Evolutionary conservation across 2,329 filamentous ascomycete genomes (phyloP).

Genomic region (Huntiella omanensis): DNA sequence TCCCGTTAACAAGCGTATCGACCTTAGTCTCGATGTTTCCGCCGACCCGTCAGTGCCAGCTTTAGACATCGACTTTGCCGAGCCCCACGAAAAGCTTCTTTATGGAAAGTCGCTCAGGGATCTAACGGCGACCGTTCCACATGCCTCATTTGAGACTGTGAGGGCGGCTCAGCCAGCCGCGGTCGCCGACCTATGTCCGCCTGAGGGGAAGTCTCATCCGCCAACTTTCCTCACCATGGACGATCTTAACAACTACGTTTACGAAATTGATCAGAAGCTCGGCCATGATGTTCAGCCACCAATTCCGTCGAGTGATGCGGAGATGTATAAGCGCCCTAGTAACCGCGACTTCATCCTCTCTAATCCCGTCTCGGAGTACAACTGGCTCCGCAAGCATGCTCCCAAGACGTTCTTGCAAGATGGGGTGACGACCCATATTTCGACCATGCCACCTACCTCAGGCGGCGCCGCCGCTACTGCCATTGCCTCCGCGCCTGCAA

Average conservation of each 20-base stretch:
- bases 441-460: not conserved
- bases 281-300: constrained; percentile 26
- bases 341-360: constrained; percentile 24
- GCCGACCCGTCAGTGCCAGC: constrained; percentile 21
- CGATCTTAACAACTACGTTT: constrained; percentile 57
- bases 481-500: constrained; percentile 19
- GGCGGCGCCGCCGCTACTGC: not conserved
- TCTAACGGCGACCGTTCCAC: constrained; percentile 34
- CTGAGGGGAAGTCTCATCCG: constrained; percentile 35
- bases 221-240: constrained; percentile 48
- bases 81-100: constrained; percentile 22
- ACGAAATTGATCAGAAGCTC: constrained; percentile 38
- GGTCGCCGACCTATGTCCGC: constrained; percentile 28
- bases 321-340: constrained; percentile 20
- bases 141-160: constrained; percentile 32
- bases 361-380: constrained; percentile 86
- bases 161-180: constrained; percentile 44
- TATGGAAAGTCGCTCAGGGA: constrained; percentile 29
- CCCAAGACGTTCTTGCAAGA: constrained; percentile 74
- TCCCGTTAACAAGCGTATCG: constrained; percentile 53
- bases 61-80: constrained; percentile 18
- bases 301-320: constrained; percentile 31
- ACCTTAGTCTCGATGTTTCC: constrained; percentile 36
- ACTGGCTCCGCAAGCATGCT: constrained; percentile 77
- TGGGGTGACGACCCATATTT: constrained; percentile 19